Evolutionary conservation across 371 early-diverging fungal genomes (phyloP).

Genomic region (Coemansia sp.): DNA sequence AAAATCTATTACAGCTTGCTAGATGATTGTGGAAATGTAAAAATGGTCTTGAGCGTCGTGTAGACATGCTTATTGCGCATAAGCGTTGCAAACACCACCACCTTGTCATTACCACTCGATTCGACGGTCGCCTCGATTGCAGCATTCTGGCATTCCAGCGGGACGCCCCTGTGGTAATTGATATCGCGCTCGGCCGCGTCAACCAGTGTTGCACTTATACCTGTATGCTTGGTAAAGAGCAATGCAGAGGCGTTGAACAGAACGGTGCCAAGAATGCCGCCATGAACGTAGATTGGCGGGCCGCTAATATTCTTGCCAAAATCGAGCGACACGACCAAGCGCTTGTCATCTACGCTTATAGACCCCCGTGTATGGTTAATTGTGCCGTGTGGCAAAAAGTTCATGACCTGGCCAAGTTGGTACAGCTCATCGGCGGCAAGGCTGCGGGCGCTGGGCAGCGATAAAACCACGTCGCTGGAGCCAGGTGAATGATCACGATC

Average conservation of each 20-base stretch:
- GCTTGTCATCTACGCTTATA: not conserved
- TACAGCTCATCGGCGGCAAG: conserved; percentile 3
- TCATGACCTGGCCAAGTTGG: conserved; percentile 18
- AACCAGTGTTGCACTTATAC: not conserved
- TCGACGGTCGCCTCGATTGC: conserved; percentile 18
- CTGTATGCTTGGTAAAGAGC: conserved; percentile 4
- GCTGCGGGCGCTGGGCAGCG: not conserved
- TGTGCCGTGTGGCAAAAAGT: conserved; percentile 9
- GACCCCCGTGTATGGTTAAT: conserved; percentile 6
- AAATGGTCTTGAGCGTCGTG: conserved; percentile 28
- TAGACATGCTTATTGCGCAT: not conserved
- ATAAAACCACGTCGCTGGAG: not conserved
- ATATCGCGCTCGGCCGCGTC: conserved; percentile 11
- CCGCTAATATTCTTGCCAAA: conserved; percentile 16
- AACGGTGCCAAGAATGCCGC: conserved; percentile 33
- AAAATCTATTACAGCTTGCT: conserved; percentile 10
- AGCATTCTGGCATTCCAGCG: conserved; percentile 4
- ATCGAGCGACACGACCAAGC: conserved; percentile 4
- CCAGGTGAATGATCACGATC: too few relatives aligned
- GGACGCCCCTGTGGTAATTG: conserved; percentile 19
- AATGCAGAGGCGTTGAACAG: conserved; percentile 19
- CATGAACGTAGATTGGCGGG: conserved; percentile 28
- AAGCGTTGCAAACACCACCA: conserved; percentile 13
- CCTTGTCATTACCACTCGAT: not conserved
- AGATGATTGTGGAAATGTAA: conserved; percentile 2